Conservation (phyloP, 352 stramenopile species). For the Globisporangium echinulatum region DNA sequence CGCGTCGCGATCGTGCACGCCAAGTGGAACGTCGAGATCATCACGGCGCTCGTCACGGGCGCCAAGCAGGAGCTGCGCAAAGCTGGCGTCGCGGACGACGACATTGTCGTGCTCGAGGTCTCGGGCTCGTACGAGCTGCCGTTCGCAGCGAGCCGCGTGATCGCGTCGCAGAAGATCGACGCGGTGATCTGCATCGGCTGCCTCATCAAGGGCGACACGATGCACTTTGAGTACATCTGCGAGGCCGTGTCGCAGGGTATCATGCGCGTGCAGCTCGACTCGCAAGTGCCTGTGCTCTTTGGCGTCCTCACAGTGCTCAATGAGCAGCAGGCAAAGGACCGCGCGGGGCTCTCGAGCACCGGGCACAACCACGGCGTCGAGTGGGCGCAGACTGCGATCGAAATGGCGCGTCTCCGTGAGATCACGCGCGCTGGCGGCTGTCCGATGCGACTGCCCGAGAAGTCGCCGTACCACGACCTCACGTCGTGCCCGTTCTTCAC, state of each 20-base stretch:
- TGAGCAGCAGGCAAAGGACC: conserved; percentile 93
- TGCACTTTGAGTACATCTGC: conserved; percentile 99
- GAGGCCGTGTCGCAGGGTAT: conserved; percentile 94
- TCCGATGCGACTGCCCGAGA: conserved; percentile 61
- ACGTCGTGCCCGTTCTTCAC: conserved; percentile 73
- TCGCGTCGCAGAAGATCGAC: conserved; percentile 92
- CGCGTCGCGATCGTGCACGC: conserved; percentile 80
- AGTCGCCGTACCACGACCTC: conserved; percentile 68
- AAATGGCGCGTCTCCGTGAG: conserved; percentile 92
- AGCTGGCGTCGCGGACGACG: conserved; percentile 48
- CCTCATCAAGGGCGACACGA: conserved; percentile 96
- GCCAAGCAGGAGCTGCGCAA: conserved; percentile 57
- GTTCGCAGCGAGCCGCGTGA: conserved; percentile 88
- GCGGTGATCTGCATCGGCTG: conserved; percentile 94
- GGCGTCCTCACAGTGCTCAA: conserved; percentile 95
- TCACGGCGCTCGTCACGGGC: conserved; percentile 58
- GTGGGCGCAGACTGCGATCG: conserved; percentile 95
- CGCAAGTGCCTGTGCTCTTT: conserved; percentile 83
- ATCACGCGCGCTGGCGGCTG: conserved; percentile 48
- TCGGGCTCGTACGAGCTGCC: conserved; percentile 96
- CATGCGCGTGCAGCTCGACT: conserved; percentile 94
- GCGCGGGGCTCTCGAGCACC: conserved; percentile 71
- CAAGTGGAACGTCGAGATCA: conserved; percentile 85
- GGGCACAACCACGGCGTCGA: conserved; percentile 95
- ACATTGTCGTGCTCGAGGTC: conserved; percentile 79